Conservation (phyloP, 495 filamentous ascomycete genomes). For the Cenococcum geophilum region DNA sequence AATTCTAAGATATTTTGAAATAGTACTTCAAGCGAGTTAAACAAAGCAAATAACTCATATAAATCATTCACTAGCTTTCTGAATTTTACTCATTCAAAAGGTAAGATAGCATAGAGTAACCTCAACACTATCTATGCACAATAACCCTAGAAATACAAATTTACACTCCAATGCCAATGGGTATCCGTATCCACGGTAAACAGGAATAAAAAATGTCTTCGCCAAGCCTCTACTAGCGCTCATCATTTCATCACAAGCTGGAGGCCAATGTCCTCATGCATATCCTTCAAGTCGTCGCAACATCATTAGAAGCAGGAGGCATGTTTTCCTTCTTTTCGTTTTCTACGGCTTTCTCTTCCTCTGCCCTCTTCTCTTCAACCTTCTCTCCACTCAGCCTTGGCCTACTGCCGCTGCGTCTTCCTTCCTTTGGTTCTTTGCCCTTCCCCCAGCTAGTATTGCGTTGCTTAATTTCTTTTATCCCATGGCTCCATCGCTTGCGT, state of each 20-base stretch:
- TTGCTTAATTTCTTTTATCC: constrained; percentile 16
- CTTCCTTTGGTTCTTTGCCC: constrained; percentile 15
- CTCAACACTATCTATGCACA: not conserved
- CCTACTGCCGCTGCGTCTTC: constrained; percentile 1
- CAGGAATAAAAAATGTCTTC: constrained; percentile 1
- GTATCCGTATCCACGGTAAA: not conserved
- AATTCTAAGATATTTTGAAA: no score
- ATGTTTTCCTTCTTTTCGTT: constrained; percentile 3
- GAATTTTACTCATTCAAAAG: no score
- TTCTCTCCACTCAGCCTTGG: constrained; percentile 2
- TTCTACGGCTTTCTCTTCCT: constrained; percentile 4
- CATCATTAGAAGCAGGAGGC: not conserved
- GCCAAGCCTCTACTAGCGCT: not conserved
- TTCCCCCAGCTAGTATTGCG: constrained; percentile 24
- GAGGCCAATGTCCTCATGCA: not conserved
- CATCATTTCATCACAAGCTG: not conserved
- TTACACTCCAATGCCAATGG: constrained; percentile 1
- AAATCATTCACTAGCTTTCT: no score
- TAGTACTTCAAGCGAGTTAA: no score
- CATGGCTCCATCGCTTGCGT: constrained; percentile 29
- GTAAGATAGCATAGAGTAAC: no score
- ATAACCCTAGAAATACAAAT: not conserved
- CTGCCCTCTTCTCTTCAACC: constrained; percentile 7
- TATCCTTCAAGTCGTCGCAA: not conserved
- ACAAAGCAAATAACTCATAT: no score